Conservation (phyloP, 2,329 filamentous ascomycete species). For the Hypoxylon sp. region DNA sequence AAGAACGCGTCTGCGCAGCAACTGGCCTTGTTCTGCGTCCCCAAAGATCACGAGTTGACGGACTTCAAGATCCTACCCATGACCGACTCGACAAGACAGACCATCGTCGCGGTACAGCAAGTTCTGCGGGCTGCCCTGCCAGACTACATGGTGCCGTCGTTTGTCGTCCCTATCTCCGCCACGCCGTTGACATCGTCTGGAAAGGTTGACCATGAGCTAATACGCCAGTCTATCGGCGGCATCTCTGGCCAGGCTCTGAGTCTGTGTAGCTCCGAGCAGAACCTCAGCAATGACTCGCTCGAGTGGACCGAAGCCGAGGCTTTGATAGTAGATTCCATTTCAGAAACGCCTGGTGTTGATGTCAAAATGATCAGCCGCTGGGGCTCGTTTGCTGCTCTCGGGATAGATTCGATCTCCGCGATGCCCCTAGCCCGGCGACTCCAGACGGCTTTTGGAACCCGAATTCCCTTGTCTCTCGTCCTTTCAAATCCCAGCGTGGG, state of each 20-base stretch:
- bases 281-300: conserved; percentile 44
- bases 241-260: conserved; percentile 58
- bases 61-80: conserved; percentile 51
- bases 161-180: conserved; percentile 71
- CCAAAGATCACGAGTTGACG: conserved; percentile 38
- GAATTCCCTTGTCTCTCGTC: conserved; percentile 72
- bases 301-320: conserved; percentile 65
- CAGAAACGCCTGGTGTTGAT: conserved; percentile 57
- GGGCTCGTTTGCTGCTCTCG: conserved; percentile 79
- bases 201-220: conserved; percentile 70
- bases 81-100: conserved; percentile 40
- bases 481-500: conserved; percentile 73
- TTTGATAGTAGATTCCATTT: conserved; percentile 62
- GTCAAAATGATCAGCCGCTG: conserved; percentile 62
- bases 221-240: conserved; percentile 57
- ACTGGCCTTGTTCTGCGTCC: conserved; percentile 75
- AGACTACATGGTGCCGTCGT: conserved; percentile 80
- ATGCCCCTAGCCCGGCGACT: conserved; percentile 72
- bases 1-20: conserved; percentile 54
- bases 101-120: conserved; percentile 59
- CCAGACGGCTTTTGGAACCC: conserved; percentile 52
- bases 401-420: conserved; percentile 83
- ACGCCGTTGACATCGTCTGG: conserved; percentile 78
- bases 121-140: conserved; percentile 66
- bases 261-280: conserved; percentile 41